Base-by-base conservation (phyloP, 164 flowering plant species). In the Magnolia sinica region DNA sequence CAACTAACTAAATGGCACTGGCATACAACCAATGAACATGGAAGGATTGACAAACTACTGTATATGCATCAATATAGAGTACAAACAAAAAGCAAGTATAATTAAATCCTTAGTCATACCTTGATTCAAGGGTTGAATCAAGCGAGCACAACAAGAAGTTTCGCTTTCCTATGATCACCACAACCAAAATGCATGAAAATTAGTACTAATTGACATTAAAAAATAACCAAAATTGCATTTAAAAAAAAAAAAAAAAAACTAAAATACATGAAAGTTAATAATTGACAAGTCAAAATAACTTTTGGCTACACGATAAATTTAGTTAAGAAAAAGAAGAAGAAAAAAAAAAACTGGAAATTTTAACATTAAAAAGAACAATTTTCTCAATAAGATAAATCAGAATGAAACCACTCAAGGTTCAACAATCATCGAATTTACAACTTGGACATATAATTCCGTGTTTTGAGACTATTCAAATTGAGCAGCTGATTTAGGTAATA, bases 141-240 rank as follows among this genome's bases (percentile, higher is more conserved):
- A 16, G 50, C 71, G 71, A 68, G 71, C 71, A 31, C 71, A 68
- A 31, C 71, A 68, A 68, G 18, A 19, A 29, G 19, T 68, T 68
- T n/a, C 31, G n/a, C 50, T 31, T 9, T 14, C 71, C 49, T 68
- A 68, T 14, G 29, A 65, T 68, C n/a, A 19, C 51, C 51, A 68
- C 24, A 65, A 29, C 29, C 29, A 20, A 23, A 65, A 65, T 65
- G 37, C 68, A 2, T 14, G 29, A 37, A 37, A 37, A 23, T 65
- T 29, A 65, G 68, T 23, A 23, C 29, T 37, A 37, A 37, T 37
- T 37, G 45, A 37, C 45, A 37, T 37, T 3, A 37, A 37, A 37
- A 37, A 37, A 27, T 23, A 27, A 27, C 29, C 29, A 27, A 37
- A 37, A 37, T 37, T 37, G 6, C 45, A 37, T 37, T 37, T 24